Evolutionary conservation across 108 stramenopile genomes (phyloP), one percentile per base, ranked within the genome.

Genomic region (Cyclotella choctawhatcheeana): DNA sequence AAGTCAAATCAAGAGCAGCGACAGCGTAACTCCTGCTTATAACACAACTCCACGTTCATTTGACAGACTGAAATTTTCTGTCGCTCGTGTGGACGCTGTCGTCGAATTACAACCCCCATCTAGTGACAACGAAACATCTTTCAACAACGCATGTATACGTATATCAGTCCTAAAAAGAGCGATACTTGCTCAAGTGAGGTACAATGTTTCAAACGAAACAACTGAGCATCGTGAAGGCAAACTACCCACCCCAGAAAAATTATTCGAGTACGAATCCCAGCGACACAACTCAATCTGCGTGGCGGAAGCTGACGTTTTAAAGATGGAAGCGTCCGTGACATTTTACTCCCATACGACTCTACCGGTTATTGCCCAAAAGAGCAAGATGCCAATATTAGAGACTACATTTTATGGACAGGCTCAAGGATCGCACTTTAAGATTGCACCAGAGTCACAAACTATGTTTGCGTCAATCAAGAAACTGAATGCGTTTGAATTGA

Each of bases 341-440:
- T 74, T 74, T 65, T 65, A 30, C 63, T 73, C 80, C 34, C 80
- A 81, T 64, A 2, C 47, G 0, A 55, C 73, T 22, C 63, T 81
- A 1, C 80, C 80, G 14, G 69, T 70, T 1, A 52, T 60, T 32
- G 17, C 30, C 48, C 17, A 21, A n/a, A n/a, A n/a, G n/a, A n/a
- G 26, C 30, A 20, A 20, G 44, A 18, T 22, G 32, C 16, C 10
- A 18, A 21, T 51, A 22, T 50, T 43, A 25, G 60, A 50, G 2
- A 69, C 21, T 44, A 10, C 45, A n/a, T 71, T 74, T 60, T 74
- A 71, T 44, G 73, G 24, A 6, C 63, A 60, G 55, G 37, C 45
- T 20, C 44, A 29, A 8, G 51, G 26, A 16, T 35, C 65, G 3
- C 3, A 10, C 20, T 63, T 69, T 24, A 58, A 69, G 54, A 37